These are phyloP conservation scores for Cryptomeria japonica DNA, from an alignment of 75 land plant species.

Conservation along the genomic window DNA sequence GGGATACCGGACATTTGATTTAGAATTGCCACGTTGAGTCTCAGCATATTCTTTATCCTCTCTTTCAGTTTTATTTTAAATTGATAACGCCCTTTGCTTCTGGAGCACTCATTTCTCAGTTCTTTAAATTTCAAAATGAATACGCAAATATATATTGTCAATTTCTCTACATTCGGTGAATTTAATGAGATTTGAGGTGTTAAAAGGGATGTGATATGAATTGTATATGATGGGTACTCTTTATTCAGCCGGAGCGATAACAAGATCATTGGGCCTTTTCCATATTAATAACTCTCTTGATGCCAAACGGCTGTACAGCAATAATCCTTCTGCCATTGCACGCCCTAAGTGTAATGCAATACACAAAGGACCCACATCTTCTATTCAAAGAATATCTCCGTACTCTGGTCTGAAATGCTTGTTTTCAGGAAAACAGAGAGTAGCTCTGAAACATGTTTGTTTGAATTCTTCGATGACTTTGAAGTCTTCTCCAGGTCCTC, in stretches of 20 bases:
- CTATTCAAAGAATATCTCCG: neutral
- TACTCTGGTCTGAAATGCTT: neutral
- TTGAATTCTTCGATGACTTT: neutral
- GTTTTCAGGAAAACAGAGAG: neutral
- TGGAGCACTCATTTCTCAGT: neutral
- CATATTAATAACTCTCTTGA: neutral
- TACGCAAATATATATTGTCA: neutral
- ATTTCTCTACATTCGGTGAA: neutral
- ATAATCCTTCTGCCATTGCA: neutral
- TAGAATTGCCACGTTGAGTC: neutral
- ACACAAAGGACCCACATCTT: neutral
- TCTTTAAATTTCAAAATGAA: neutral
- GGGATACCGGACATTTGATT: neutral
- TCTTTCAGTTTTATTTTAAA: neutral
- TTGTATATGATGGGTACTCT: neutral
- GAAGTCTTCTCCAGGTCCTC: constrained; percentile 7
- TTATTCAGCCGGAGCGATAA: neutral
- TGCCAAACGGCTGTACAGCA: neutral
- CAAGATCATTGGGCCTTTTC: neutral
- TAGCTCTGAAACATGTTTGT: neutral
- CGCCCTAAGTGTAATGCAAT: neutral
- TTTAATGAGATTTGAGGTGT: neutral
- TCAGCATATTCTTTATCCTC: neutral
- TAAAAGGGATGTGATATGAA: neutral
- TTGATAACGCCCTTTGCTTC: neutral